Conservation (phyloP, 2,329 filamentous ascomycete genomes). For the Aspergillus brunneoviolaceus region DNA sequence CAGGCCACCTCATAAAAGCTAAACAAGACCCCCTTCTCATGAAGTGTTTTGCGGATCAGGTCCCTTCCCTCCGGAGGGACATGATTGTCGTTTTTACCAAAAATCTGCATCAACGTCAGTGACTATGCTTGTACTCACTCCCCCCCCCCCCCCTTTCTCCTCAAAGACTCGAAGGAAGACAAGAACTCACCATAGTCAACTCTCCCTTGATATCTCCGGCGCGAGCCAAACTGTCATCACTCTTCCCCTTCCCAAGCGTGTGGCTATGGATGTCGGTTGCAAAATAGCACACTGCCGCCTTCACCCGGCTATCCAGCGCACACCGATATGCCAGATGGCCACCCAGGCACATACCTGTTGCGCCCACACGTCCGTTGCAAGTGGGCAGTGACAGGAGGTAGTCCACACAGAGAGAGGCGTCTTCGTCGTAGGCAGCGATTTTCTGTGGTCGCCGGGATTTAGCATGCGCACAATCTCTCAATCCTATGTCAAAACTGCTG, state of each 20-base stretch:
- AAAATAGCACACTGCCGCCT: slow-evolving; percentile 82
- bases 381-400: slow-evolving; percentile 69
- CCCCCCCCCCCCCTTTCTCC: neutral
- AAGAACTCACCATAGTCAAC: slow-evolving; percentile 62
- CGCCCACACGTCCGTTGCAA: slow-evolving; percentile 77
- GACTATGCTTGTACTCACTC: slow-evolving; percentile 57
- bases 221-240: slow-evolving; percentile 61
- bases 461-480: neutral
- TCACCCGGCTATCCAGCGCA: slow-evolving; percentile 73
- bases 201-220: slow-evolving; percentile 72
- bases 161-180: neutral
- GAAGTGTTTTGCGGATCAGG: slow-evolving; percentile 76
- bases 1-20: slow-evolving; percentile 89
- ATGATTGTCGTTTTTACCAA: slow-evolving; percentile 87
- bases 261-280: slow-evolving; percentile 84
- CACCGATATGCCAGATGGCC: slow-evolving; percentile 78
- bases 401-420: slow-evolving; percentile 67
- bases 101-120: slow-evolving; percentile 56
- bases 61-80: slow-evolving; percentile 81
- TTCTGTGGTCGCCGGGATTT: slow-evolving; percentile 52
- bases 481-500: neutral
- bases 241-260: slow-evolving; percentile 68
- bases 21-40: slow-evolving; percentile 71
- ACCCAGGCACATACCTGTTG: slow-evolving; percentile 89
- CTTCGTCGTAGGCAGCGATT: slow-evolving; percentile 81